Conservation (phyloP, 768 basidiomycete genomes). For the Amanita rubescens region DNA sequence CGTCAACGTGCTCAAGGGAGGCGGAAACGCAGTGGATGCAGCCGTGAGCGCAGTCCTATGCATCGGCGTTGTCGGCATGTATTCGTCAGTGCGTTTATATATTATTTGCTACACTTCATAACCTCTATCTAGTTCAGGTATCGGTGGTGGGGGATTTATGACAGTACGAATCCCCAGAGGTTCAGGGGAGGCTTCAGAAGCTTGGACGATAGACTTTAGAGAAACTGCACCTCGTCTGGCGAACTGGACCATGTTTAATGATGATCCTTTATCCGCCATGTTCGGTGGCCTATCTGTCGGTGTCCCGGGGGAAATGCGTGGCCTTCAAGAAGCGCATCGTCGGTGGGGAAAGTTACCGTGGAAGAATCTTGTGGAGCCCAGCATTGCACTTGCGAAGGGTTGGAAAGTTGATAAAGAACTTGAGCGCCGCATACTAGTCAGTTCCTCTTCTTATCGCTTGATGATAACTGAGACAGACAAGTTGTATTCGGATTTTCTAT, state of each 20-base stretch:
- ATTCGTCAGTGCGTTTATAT: constrained; percentile 49
- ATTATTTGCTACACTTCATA: neutral
- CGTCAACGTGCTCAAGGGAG: constrained; percentile 63
- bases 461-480: constrained; percentile 9
- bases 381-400: constrained; percentile 63
- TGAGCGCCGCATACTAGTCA: constrained; percentile 60
- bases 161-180: constrained; percentile 63
- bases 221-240: constrained; percentile 76
- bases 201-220: constrained; percentile 78
- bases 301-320: constrained; percentile 87
- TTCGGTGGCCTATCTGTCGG: constrained; percentile 84
- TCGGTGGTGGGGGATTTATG: constrained; percentile 89
- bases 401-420: constrained; percentile 80
- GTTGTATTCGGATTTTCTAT: constrained; percentile 44
- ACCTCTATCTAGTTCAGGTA: constrained; percentile 49
- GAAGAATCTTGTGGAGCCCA: constrained; percentile 70
- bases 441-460: constrained; percentile 1
- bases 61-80: constrained; percentile 81
- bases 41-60: constrained; percentile 77
- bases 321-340: constrained; percentile 75
- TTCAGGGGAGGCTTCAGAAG: constrained; percentile 36
- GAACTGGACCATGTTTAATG: constrained; percentile 70
- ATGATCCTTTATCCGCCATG: constrained; percentile 42
- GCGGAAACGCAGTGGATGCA: constrained; percentile 90
- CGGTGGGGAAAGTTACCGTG: constrained; percentile 81